Percentiles rank a stretch among this genome's conserved stretches.
These are phyloP conservation scores for Solanum neorickii DNA, from an alignment of 257 asterid genomes.

Conservation along the genomic window DNA sequence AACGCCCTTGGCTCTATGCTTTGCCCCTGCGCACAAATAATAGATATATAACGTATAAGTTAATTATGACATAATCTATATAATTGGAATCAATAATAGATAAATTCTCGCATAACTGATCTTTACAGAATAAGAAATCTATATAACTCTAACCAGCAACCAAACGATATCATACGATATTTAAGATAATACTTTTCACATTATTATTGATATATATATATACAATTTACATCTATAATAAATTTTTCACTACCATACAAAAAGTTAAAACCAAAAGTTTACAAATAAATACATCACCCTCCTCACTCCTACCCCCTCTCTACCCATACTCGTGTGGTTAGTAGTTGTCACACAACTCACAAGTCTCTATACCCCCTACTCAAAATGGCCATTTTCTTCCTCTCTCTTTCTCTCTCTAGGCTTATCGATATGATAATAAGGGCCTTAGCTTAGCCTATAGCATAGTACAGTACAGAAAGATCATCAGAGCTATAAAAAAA, in stretches of 20 bases:
- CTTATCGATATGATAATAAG: conserved; percentile 33
- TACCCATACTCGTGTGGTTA: background rate
- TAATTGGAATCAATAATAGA: no score
- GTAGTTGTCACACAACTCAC: background rate
- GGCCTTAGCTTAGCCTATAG: background rate
- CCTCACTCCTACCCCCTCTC: background rate
- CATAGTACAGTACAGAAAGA: conserved; percentile 25
- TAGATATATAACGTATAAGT: no score
- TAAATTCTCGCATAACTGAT: no score
- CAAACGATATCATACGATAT: rapidly evolving
- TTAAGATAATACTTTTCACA: background rate
- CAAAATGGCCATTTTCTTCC: background rate
- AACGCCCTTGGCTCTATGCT: rapidly evolving
- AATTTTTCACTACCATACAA: background rate
- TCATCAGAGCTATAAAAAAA: conserved; percentile 5
- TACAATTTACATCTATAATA: background rate
- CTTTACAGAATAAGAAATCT: rapidly evolving
- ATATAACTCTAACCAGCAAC: no score
- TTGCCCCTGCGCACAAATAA: no score
- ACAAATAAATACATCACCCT: conserved; percentile 21
- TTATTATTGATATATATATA: background rate
- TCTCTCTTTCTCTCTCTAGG: conserved; percentile 12
- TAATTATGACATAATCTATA: no score
- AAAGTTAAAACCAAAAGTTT: background rate
- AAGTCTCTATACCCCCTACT: background rate